Base-by-base conservation (phyloP, 148 eudicot species). In the Hydrangea macrophylla region DNA sequence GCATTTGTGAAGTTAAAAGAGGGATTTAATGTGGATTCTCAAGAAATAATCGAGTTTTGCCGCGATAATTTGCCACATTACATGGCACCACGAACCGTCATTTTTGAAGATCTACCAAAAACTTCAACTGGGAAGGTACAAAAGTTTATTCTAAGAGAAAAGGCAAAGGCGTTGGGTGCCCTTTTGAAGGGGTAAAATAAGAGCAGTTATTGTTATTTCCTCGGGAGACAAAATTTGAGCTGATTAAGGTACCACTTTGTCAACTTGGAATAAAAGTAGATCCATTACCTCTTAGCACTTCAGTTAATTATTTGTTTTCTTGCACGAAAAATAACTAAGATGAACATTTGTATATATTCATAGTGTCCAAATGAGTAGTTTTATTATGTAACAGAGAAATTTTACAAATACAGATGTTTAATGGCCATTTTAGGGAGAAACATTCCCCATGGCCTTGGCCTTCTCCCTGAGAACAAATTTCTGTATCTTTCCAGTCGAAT, bases 401-500 rank as follows among this genome's bases (percentile, higher is more conserved):
- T 35, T n/a, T n/a, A 44, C 51, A 44, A 44, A 1, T 44, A 3
- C 1, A 1, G n/a, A 4, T 44, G 2, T 62, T 62, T 20, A 26
- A 26, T 62, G 22, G 33, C 8, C 17, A 13, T 12, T 53, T 31
- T 24, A 42, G 40, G 22, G 60, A 42, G 75, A 15, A 17, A 78
- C 68, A 45, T 77, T 75, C 25, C 82, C 81, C 70, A 81, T 28
- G 35, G 71, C 76, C 69, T 73, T 84, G 2, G 81, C 86, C 63
- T 76, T 80, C 55, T 85, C 83, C 65, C 82, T 80, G 20, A 90
- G 85, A 54, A 82, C 71, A 73, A 75, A 82, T 74, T 90, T 90
- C 53, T 80, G 90, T 17, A 90, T 69, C 77, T 90, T 90, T 10
- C 92, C 92, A 0, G 90, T 85, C 3, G 92, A 77, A 31, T 86